These are phyloP conservation scores for Globisporangium uncinulatum DNA, from an alignment of 352 stramenopile genomes.

Conservation along the genomic window DNA sequence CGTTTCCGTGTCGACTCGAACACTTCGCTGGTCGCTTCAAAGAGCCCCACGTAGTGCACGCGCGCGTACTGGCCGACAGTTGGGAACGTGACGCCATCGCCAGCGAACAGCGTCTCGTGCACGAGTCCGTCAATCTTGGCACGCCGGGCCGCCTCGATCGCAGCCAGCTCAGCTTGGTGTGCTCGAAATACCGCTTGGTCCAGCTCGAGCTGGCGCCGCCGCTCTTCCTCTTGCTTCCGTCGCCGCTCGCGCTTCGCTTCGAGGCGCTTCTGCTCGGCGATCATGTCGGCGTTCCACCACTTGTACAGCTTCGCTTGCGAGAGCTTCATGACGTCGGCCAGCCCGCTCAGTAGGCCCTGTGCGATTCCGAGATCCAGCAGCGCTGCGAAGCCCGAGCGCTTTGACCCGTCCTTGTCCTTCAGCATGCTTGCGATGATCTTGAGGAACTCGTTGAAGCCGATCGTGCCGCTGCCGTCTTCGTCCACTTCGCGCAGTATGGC, in stretches of 20 bases:
- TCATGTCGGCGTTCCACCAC: constrained; percentile 60
- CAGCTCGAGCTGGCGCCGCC: constrained; percentile 31
- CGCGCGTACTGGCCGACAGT: constrained; percentile 55
- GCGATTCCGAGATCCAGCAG: constrained; percentile 55
- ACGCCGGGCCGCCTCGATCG: constrained; percentile 32
- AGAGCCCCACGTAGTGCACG: constrained; percentile 64
- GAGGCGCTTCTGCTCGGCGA: constrained; percentile 64
- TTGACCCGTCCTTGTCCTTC: constrained; percentile 22
- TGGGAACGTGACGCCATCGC: constrained; percentile 53
- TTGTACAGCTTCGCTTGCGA: constrained; percentile 47
- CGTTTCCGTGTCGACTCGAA: constrained; percentile 67
- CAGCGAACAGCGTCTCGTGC: constrained; percentile 49
- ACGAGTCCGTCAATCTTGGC: constrained; percentile 35
- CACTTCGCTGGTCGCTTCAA: constrained; percentile 37
- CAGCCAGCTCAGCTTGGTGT: constrained; percentile 38
- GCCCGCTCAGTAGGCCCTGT: constrained; percentile 53
- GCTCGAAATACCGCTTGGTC: constrained; percentile 35
- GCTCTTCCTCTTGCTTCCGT: constrained; percentile 40
- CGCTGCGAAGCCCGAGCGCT: constrained; percentile 37
- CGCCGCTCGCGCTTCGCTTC: constrained; percentile 45
- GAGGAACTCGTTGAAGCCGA: constrained; percentile 71
- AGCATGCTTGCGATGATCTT: constrained; percentile 60
- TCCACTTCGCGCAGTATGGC: constrained; percentile 66
- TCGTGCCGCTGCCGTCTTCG: constrained; percentile 51
- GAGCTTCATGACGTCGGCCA: constrained; percentile 50